Evolutionary conservation across 2,329 filamentous ascomycete species (phyloP).

Genomic region (Fusarium nanum): DNA sequence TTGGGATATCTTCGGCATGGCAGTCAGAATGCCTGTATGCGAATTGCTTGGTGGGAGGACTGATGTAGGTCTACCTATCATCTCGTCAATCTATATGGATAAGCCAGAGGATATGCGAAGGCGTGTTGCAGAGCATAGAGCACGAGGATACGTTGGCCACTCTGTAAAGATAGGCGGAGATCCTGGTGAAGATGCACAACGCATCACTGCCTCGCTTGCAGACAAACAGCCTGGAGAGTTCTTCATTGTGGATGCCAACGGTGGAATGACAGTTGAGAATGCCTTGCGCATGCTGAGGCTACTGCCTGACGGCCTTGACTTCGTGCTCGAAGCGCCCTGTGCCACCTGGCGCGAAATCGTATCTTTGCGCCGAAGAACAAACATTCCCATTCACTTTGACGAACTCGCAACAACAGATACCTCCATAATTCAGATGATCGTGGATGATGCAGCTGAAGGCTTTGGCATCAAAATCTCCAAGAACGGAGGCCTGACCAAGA

Average conservation of each 20-base stretch:
- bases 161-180: conserved; percentile 37
- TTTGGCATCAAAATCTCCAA: conserved; percentile 39
- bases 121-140: conserved; percentile 11
- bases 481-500: conserved; percentile 32
- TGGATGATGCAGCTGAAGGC: conserved; percentile 34
- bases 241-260: conserved; percentile 37
- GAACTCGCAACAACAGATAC: conserved; percentile 31
- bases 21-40: conserved; percentile 34
- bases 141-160: conserved; percentile 27
- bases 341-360: conserved; percentile 30
- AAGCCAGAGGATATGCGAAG: conserved; percentile 22
- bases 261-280: conserved; percentile 32
- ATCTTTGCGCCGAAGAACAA: conserved; percentile 24
- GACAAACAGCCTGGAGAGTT: conserved; percentile 33
- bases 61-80: conserved; percentile 24
- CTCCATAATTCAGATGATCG: conserved; percentile 29
- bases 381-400: conserved; percentile 32
- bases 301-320: conserved; percentile 30
- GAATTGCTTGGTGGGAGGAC: conserved; percentile 37
- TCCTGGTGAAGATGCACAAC: conserved; percentile 16
- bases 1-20: conserved; percentile 29
- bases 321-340: conserved; percentile 39
- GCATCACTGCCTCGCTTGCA: conserved; percentile 30
- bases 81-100: conserved; percentile 35
- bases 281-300: conserved; percentile 33